Conservation (phyloP, 805 yeast genomes). For the Cyberlindnera euphorbiiphila region DNA sequence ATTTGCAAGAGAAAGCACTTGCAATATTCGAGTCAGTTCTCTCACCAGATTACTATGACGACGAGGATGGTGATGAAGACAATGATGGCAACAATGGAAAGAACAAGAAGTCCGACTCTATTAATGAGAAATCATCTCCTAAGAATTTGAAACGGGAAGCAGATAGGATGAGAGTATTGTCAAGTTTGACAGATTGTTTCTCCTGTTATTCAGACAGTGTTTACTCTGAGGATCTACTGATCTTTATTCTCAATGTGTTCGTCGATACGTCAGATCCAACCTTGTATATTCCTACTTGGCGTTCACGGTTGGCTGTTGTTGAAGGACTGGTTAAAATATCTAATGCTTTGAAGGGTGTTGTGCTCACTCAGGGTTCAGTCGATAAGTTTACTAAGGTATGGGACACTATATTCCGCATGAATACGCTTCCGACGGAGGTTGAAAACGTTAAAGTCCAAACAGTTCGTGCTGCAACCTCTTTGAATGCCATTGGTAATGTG, state of each 20-base stretch:
- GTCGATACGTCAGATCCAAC: slow-evolving; percentile 26
- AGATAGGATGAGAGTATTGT: slow-evolving; percentile 36
- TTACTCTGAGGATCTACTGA: slow-evolving; percentile 21
- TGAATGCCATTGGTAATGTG: slow-evolving; percentile 21
- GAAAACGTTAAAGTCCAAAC: slow-evolving; percentile 59
- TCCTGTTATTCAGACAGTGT: slow-evolving; percentile 20
- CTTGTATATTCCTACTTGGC: slow-evolving; percentile 50
- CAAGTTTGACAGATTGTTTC: slow-evolving; percentile 36
- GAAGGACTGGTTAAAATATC: slow-evolving; percentile 35
- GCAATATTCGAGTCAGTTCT: slow-evolving; percentile 31
- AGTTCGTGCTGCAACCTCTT: slow-evolving; percentile 33
- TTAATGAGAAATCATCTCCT: slow-evolving; percentile 37
- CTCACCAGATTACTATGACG: slow-evolving; percentile 38
- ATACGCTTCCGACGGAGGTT: slow-evolving; percentile 38
- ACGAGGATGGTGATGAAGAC: slow-evolving; percentile 38
- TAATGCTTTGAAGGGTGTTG: slow-evolving; percentile 10
- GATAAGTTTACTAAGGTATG: slow-evolving; percentile 21
- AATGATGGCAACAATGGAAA: slow-evolving; percentile 35
- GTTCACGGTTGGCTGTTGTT: slow-evolving; percentile 46
- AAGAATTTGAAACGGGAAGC: slow-evolving; percentile 48
- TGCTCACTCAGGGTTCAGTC: slow-evolving; percentile 11
- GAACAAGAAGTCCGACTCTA: slow-evolving; percentile 19
- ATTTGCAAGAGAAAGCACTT: slow-evolving; percentile 33
- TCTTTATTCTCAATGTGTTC: slow-evolving; percentile 30
- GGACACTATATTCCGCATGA: slow-evolving; percentile 26